A percentile compares a stretch with the other conserved stretches of the same genome.
Evolutionary conservation across 768 basidiomycete genomes (phyloP).

Genomic region (Rickenella mellea): DNA sequence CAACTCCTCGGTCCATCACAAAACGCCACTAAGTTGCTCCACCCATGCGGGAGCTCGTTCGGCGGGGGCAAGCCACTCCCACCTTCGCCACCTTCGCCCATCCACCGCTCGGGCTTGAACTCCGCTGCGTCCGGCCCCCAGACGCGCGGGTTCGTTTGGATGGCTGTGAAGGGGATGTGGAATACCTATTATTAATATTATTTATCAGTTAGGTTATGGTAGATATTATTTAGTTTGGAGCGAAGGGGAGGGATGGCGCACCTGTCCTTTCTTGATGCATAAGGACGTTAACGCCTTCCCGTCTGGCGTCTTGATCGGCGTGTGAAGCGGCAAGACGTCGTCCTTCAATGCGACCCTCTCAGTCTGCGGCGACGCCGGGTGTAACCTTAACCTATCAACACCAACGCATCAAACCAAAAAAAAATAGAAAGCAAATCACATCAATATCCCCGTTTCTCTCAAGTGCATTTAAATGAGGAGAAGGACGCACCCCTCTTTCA

Average conservation of each 20-base stretch:
- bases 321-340: slow-evolving; percentile 46
- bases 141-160: slow-evolving; percentile 22
- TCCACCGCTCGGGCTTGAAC: slow-evolving; percentile 33
- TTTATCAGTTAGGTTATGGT: background rate
- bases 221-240: slow-evolving; percentile 4
- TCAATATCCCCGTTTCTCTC: slow-evolving; percentile 17
- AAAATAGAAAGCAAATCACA: slow-evolving; percentile 12
- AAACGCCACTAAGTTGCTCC: slow-evolving; percentile 28
- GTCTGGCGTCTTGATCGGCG: slow-evolving; percentile 27
- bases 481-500: slow-evolving; percentile 35
- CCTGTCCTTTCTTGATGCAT: slow-evolving; percentile 28
- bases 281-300: slow-evolving; percentile 19
- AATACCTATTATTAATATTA: slow-evolving; percentile 19
- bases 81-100: slow-evolving; percentile 16
- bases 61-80: slow-evolving; percentile 20
- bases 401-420: slow-evolving; percentile 29
- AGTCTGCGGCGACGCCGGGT: background rate
- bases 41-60: slow-evolving; percentile 24
- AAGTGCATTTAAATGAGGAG: slow-evolving; percentile 26
- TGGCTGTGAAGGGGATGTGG: slow-evolving; percentile 23
- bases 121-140: slow-evolving; percentile 26
- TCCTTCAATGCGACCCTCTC: slow-evolving; percentile 31
- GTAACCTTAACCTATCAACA: background rate
- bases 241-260: slow-evolving; percentile 8
- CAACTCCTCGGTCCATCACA: slow-evolving; percentile 33